Percentiles rank a stretch among this genome's conserved stretches.
phyloP scores from a whole-genome alignment of 2,329 filamentous ascomycete species.

The Triangularia verruculosa region DNA sequence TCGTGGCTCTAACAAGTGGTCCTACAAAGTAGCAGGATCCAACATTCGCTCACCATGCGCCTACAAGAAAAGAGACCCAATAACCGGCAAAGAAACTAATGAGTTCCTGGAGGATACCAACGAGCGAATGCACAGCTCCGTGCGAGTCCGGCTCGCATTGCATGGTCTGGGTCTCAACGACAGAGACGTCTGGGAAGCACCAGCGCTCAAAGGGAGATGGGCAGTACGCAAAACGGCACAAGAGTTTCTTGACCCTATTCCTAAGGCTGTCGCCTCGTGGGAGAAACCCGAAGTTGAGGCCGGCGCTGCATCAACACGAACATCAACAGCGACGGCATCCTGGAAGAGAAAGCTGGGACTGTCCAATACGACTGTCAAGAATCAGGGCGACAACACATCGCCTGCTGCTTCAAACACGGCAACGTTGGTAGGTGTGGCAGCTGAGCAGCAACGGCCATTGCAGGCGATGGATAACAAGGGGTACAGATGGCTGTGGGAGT shows the following conservation, averaged over 20 bases:
- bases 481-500: conserved; percentile 54
- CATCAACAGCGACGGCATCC: background rate
- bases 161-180: conserved; percentile 51
- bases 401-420: background rate
- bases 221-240: conserved; percentile 37
- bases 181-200: conserved; percentile 44
- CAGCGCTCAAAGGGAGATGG: conserved; percentile 45
- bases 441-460: conserved; percentile 23
- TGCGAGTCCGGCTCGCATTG: conserved; percentile 51
- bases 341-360: background rate
- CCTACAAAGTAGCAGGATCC: conserved; percentile 45
- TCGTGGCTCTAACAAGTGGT: conserved; percentile 35
- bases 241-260: conserved; percentile 37
- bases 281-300: conserved; percentile 27
- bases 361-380: background rate
- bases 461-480: conserved; percentile 28
- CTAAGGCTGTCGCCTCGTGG: conserved; percentile 26
- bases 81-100: conserved; percentile 35
- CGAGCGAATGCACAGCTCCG: conserved; percentile 54
- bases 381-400: background rate
- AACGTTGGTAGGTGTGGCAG: conserved; percentile 16
- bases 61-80: conserved; percentile 45
- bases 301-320: background rate
- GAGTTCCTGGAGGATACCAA: conserved; percentile 51
- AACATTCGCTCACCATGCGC: conserved; percentile 46